A percentile compares a stretch with the other conserved stretches of the same genome.
Evolutionary conservation across 176 grass and related monocot species (phyloP).

Genomic region (Paspalum vaginatum): DNA sequence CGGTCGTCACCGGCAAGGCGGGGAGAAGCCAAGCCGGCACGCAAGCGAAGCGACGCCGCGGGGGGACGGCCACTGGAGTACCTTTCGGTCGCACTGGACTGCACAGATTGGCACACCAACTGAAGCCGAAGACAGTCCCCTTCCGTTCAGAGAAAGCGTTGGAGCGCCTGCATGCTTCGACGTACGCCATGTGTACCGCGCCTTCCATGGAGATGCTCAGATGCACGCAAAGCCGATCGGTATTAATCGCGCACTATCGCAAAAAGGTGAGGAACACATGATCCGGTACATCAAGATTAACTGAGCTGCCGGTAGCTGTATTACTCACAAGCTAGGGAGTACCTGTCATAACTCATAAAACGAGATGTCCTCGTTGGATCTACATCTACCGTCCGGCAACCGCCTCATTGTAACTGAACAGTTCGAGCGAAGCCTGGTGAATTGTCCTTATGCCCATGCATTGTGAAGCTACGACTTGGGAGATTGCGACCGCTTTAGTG

Average conservation of each 20-base stretch:
- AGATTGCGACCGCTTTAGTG: background rate
- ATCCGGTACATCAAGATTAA: background rate
- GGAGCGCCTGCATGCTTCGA: background rate
- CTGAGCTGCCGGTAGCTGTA: background rate
- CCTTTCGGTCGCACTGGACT: background rate
- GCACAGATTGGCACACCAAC: background rate
- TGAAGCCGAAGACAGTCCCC: background rate
- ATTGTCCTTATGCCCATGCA: no score
- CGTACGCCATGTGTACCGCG: background rate
- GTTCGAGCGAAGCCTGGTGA: background rate
- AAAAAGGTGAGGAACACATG: background rate
- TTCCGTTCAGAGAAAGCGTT: background rate
- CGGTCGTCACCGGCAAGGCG: background rate
- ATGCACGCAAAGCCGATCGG: background rate
- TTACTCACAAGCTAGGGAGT: background rate
- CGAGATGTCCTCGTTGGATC: background rate
- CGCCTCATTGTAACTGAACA: background rate
- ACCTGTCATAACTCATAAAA: background rate
- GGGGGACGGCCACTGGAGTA: background rate
- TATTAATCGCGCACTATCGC: background rate
- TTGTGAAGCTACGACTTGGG: background rate
- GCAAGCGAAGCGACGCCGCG: background rate
- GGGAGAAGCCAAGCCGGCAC: background rate
- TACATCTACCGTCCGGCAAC: background rate
- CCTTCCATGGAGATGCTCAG: background rate